Percentiles rank a stretch among this genome's conserved stretches.
phyloP scores from a whole-genome alignment of 176 grass and related monocot species.

The Hyparrhenia diplandra region DNA sequence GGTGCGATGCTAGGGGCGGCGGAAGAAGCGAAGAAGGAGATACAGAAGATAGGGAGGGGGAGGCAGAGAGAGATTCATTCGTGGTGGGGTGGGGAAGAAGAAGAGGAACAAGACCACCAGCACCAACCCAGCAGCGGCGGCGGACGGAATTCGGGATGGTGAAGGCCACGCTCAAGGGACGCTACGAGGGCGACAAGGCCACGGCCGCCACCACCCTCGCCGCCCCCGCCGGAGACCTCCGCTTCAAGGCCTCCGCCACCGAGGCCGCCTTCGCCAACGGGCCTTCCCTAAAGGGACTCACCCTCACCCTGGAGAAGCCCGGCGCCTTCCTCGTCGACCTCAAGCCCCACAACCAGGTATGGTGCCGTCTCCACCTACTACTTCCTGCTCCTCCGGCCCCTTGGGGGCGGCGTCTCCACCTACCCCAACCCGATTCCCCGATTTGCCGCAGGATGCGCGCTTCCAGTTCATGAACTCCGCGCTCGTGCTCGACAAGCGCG shows the following conservation, averaged over 20 bases:
- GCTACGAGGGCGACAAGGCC: conserved; percentile 75
- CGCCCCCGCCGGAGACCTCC: conserved; percentile 54
- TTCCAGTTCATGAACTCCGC: conserved; percentile 95
- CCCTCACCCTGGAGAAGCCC: conserved; percentile 84
- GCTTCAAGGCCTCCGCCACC: conserved; percentile 64
- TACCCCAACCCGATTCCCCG: too few relatives aligned
- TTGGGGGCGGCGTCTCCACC: too few relatives aligned
- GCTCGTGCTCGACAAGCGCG: conserved; percentile 59
- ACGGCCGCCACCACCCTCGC: conserved; percentile 34
- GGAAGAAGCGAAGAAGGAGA: neutral
- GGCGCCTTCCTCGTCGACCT: conserved; percentile 75
- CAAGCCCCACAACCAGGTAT: conserved; percentile 59
- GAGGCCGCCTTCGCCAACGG: conserved; percentile 73
- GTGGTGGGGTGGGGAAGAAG: too few relatives aligned
- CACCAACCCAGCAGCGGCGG: too few relatives aligned
- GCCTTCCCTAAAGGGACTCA: conserved; percentile 63
- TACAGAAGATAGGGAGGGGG: neutral
- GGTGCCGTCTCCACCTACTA: too few relatives aligned
- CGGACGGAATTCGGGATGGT: conserved; percentile 32
- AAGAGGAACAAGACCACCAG: too few relatives aligned
- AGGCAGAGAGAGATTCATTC: too few relatives aligned
- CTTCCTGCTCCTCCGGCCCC: neutral
- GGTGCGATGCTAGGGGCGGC: neutral
- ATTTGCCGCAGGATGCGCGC: conserved; percentile 48
- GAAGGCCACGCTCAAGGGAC: conserved; percentile 84